Base-by-base conservation (phyloP, 306 rosid species). In the Vachellia pachyceras region DNA sequence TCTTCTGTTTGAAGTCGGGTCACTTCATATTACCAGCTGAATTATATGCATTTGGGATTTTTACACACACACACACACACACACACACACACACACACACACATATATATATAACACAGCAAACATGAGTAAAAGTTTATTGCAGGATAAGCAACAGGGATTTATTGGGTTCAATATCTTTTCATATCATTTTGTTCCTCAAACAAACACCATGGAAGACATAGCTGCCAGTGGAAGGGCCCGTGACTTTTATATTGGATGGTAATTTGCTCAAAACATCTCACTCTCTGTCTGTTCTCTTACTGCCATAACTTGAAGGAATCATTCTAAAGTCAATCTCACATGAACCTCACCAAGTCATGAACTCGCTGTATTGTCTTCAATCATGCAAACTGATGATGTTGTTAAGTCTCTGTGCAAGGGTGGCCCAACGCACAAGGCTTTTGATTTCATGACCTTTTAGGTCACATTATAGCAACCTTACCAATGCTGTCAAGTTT, bases 101-200 rank as follows among this genome's bases (percentile, higher is more conserved):
- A n/a, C n/a, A n/a, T 29, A 29, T 29, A 29, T 29, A 29, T 29
- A 29, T 29, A 29, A 29, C 33, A 29, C 1, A 29, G 33, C 1
- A 17, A 57, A 73, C 20, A 49, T 40, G 1, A 47, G 54, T 14
- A 47, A 1, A 11, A 58, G 70, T 15, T 61, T 39, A 18, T 29
- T 86, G 81, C 90, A 90, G 94, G 65, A 47, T 54, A 84, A 72
- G 85, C 92, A 92, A 63, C 86, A 75, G 2, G 97, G 97, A 11
- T 81, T 69, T 77, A 58, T 92, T 46, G 97, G 97, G 74, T 44
- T 90, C 55, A 87, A 82, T 81, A 23, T 92, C 11, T 77, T 75
- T 72, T 0, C 80, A 3, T 64, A 10, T 71, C 68, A 86, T 78
- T 15, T 74, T 66, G 3, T 82, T 83, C 97, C 94, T 46, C 67